These are phyloP conservation scores for Aspergillus neoniger DNA, from an alignment of 2,329 filamentous ascomycete species.

Conservation along the genomic window DNA sequence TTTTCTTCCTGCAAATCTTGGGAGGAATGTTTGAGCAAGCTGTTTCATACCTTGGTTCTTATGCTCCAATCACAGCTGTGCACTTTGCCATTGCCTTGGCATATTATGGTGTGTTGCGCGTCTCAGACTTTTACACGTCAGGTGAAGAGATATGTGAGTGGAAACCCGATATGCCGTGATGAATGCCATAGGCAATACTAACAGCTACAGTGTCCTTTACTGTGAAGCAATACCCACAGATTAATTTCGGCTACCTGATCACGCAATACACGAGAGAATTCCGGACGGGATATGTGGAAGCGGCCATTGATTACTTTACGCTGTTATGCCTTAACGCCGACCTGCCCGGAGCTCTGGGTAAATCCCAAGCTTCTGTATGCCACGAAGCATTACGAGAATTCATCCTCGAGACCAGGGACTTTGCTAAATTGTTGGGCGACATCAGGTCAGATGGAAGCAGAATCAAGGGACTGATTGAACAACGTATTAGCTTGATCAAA, in stretches of 20 bases:
- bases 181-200: conserved; percentile 17
- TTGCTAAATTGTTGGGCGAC: conserved; percentile 89
- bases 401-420: conserved; percentile 94
- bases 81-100: conserved; percentile 90
- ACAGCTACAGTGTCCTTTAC: conserved; percentile 53
- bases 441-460: conserved; percentile 82
- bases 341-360: conserved; percentile 70
- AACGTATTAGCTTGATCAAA: conserved; percentile 78
- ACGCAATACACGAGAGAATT: conserved; percentile 97
- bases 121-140: conserved; percentile 75
- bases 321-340: conserved; percentile 92
- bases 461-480: conserved; percentile 83
- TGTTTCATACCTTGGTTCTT: conserved; percentile 84
- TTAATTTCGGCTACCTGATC: conserved; percentile 92
- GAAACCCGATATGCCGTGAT: background rate
- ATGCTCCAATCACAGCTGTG: conserved; percentile 89
- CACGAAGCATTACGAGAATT: conserved; percentile 92
- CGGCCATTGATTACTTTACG: conserved; percentile 89
- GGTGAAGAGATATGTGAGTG: conserved; percentile 67
- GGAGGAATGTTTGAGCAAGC: conserved; percentile 94
- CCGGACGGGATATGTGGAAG: conserved; percentile 82
- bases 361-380: conserved; percentile 77
- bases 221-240: conserved; percentile 64
- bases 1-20: conserved; percentile 88
- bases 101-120: conserved; percentile 85